Evolutionary conservation across 257 asterid species (phyloP).

Genomic region (Dorcoceras hygrometricum): DNA sequence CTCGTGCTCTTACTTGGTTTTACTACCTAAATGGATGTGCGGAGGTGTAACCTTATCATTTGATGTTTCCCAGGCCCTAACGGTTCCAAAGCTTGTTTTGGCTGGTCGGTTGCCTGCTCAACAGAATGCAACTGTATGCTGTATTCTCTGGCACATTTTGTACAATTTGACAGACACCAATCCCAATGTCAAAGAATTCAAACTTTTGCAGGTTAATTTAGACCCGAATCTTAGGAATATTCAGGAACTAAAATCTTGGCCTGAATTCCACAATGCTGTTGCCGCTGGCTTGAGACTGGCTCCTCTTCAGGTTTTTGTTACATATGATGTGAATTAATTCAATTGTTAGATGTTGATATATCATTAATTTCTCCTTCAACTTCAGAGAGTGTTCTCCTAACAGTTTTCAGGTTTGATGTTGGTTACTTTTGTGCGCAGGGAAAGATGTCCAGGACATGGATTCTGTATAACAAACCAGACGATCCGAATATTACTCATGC

Average conservation of each 20-base stretch:
- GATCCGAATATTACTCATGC: conserved; percentile 95
- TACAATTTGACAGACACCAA: conserved; percentile 20
- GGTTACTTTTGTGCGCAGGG: conserved; percentile 49
- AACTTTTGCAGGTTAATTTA: conserved; percentile 65
- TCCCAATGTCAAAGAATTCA: conserved; percentile 19
- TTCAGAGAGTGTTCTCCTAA: conserved; percentile 14
- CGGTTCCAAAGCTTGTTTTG: conserved; percentile 94
- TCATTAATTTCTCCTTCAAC: neutral
- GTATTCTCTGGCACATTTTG: conserved; percentile 14
- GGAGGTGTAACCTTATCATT: conserved; percentile 8
- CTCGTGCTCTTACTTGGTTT: conserved; percentile 13
- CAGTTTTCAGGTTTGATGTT: conserved; percentile 19
- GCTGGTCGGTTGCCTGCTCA: conserved; percentile 98
- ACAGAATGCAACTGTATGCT: conserved; percentile 86
- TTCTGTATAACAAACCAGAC: conserved; percentile 88
- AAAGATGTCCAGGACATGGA: conserved; percentile 95
- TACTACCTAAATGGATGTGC: neutral
- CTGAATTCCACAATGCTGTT: conserved; percentile 98
- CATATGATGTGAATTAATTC: conserved; percentile 4
- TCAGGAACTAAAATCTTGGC: conserved; percentile 91
- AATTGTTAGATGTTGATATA: conserved; percentile 19
- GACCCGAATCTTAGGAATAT: conserved; percentile 84
- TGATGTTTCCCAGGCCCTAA: conserved; percentile 63
- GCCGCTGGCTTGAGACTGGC: conserved; percentile 96
- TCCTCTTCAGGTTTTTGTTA: conserved; percentile 73